Evolutionary conservation across 163 green algal species (phyloP).

Genomic region (Trebouxia gelatinosa): DNA sequence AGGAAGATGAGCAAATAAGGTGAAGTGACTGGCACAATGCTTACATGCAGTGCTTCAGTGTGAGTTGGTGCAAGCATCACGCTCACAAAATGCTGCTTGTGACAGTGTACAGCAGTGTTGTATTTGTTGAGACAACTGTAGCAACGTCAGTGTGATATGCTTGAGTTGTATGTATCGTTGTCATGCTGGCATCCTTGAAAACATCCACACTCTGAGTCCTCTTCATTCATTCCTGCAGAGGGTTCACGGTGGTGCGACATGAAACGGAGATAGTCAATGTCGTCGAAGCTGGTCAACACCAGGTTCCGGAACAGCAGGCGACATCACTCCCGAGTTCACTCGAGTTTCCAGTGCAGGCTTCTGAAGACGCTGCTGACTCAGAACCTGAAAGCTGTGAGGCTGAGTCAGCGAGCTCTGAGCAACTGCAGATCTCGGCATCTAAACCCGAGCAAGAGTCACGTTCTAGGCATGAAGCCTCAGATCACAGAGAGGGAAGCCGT

Average conservation of each 20-base stretch:
- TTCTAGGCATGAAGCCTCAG: constrained; percentile 1
- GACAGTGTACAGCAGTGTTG: too few relatives aligned
- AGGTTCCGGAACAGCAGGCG: neutral
- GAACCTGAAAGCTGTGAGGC: neutral
- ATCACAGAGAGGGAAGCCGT: constrained; percentile 15
- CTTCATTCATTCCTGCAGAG: neutral
- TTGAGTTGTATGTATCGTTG: too few relatives aligned
- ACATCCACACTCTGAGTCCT: neutral
- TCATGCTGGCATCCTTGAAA: neutral
- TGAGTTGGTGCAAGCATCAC: neutral
- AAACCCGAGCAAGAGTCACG: neutral
- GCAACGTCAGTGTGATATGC: neutral
- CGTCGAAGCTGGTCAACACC: neutral
- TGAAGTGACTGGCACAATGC: neutral
- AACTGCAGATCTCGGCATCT: neutral
- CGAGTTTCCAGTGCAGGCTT: neutral
- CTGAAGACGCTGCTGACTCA: neutral
- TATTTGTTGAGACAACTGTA: neutral
- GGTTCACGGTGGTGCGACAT: constrained; percentile 24
- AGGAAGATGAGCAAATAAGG: constrained; percentile 71
- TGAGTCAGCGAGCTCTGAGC: neutral
- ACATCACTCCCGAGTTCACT: neutral
- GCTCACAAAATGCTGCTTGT: too few relatives aligned
- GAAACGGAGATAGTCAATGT: constrained; percentile 22
- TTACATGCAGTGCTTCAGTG: neutral